Base-by-base conservation (phyloP, 257 asterid species). In the Ligustrum vulgare region DNA sequence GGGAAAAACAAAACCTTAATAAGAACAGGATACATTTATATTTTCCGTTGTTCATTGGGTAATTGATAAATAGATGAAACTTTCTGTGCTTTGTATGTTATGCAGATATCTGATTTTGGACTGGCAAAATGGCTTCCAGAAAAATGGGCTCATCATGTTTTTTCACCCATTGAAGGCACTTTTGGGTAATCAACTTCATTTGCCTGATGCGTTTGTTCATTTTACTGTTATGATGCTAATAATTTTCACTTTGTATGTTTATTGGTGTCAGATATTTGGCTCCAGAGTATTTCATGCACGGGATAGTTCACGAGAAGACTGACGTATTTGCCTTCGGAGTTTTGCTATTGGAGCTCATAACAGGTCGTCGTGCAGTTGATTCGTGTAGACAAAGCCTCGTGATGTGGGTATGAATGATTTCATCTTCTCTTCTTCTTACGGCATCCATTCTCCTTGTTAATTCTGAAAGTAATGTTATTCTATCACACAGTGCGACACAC, bases 41-140 rank as follows among this genome's bases (percentile, higher is more conserved):
- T 6, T 5, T 51, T 16, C n/a, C 0, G 3, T 5, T n/a, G 4
- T 39, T 69, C 11, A 6, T 31, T 0, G 39, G n/a, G 13, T 8
- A 23, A 8, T 35, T 41, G 51, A 51, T 23, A 35, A 1, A 13
- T 7, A 34, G 41, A 60, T 51, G 70, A 33, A 70, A 41, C 35
- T 74, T 22, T 73, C 8, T 62, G 5, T 9, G 0, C 11, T 8
- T 69, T 67, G 13, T 72, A 6, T 62, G 25, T 56, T 34, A 15
- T 79, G 89, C 86, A 94, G 98, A 94, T 94, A 88, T 94, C 98
- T 77, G 98, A 94, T 80, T 94, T 92, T 8, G 98, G 98, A 68
- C 84, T 94, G 16, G 97, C 98, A 20, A 92, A 92, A 80, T 94
- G 98, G 98, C 97, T 94, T 10, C 98, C 98, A 0, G 95, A 94